These are phyloP conservation scores for Eryngium alpinum DNA, from an alignment of 140 eudicot genomes.

Conservation along the genomic window DNA sequence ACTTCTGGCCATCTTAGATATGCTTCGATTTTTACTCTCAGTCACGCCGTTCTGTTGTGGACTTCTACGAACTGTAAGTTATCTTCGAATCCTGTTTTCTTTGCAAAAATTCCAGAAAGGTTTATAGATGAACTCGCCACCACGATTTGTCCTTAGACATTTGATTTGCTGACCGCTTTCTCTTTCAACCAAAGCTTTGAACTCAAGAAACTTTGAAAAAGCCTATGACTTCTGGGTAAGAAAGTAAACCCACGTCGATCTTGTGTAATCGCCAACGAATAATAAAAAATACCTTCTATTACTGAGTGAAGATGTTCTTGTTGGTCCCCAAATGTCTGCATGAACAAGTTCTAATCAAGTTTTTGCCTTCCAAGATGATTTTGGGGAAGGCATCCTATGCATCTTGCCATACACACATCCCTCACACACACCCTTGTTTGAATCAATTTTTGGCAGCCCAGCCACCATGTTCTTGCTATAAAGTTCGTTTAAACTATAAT, in stretches of 20 bases:
- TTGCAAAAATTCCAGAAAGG: constrained; percentile 1
- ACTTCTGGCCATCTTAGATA: not conserved
- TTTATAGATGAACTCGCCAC: not conserved
- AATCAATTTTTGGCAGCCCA: constrained; percentile 9
- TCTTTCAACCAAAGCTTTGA: constrained; percentile 2
- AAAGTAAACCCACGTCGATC: constrained; percentile 15
- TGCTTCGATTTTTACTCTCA: not conserved
- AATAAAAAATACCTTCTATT: not conserved
- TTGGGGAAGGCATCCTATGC: not conserved
- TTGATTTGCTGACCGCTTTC: constrained; percentile 1
- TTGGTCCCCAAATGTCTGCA: constrained; percentile 12
- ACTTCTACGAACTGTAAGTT: not conserved
- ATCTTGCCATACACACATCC: not conserved
- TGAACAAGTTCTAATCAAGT: not conserved
- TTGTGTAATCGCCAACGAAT: not conserved
- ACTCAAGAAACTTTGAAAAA: constrained; percentile 4
- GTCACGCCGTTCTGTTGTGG: constrained; percentile 3
- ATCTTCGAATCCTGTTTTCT: constrained; percentile 8
- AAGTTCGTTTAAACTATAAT: not conserved
- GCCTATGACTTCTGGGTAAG: not conserved
- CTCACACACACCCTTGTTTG: not conserved
- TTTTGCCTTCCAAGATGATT: not conserved
- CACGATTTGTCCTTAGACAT: not conserved
- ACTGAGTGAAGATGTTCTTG: not conserved
- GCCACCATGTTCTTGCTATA: constrained; percentile 19